phyloP scores from a whole-genome alignment of 2,329 filamentous ascomycete species.

The Hirsutella minnesotensis region DNA sequence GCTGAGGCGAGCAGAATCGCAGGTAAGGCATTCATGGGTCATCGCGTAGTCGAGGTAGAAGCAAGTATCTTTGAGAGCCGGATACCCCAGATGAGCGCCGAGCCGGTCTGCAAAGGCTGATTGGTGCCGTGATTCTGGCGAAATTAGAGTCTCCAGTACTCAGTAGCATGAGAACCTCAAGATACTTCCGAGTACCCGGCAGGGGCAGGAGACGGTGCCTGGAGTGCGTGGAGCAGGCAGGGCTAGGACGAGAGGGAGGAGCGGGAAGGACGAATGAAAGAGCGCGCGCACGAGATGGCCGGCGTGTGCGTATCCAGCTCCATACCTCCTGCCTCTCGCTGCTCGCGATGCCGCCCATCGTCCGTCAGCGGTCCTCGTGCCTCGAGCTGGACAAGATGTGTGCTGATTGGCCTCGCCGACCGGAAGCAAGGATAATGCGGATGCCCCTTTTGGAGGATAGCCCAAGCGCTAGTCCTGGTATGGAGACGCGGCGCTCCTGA shows the following conservation, averaged over 20 bases:
- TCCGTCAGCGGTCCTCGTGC: too few species aligned
- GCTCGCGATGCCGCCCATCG: not conserved
- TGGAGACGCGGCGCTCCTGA: not conserved
- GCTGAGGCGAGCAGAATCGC: too few species aligned
- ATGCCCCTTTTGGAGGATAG: slow-evolving; percentile 1
- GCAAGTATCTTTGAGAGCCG: too few species aligned
- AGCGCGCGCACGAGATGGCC: not conserved
- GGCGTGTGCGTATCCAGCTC: not conserved
- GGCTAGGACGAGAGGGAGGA: not conserved
- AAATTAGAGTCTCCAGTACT: too few species aligned
- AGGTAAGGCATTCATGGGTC: too few species aligned
- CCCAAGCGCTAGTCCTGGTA: slow-evolving; percentile 1
- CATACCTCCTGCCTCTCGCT: not conserved
- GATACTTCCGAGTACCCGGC: too few species aligned
- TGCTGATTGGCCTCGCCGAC: not conserved
- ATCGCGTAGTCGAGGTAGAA: too few species aligned
- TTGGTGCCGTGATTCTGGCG: too few species aligned
- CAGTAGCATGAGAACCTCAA: too few species aligned
- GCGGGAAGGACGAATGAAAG: not conserved
- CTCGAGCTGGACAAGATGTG: not conserved
- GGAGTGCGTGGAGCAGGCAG: not conserved
- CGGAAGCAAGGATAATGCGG: slow-evolving; percentile 7
- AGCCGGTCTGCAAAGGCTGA: too few species aligned
- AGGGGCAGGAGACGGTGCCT: too few species aligned
- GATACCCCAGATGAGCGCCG: too few species aligned